Base-by-base conservation (phyloP, 805 yeast genomes). In the Hanseniaspora nectarophila region DNA sequence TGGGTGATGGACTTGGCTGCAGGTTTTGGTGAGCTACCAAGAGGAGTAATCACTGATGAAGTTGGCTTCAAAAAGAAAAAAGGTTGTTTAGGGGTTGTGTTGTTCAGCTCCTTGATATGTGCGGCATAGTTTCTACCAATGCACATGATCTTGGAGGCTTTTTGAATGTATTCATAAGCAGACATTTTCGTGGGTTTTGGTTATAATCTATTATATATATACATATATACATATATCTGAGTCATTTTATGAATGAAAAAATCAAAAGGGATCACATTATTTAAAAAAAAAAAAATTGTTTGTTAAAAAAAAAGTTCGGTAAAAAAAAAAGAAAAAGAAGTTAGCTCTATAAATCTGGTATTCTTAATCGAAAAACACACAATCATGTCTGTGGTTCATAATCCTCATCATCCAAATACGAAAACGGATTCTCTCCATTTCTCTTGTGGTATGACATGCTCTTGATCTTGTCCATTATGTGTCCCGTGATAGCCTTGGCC, bases 51-150 rank as follows among this genome's bases (percentile, higher is more conserved):
- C 21, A 88, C 73, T 6, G 95, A 74, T 4, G 95, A 82, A 3
- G 84, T 71, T 10, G 99, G 98, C 67, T 92, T 92, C 57, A 89
- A 69, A 65, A 92, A 92, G 73, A 82, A 92, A 60, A 92, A 90
- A 3, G 99, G 99, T 62, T 81, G 85, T 33, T 73, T 70, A 2
- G 99, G 97, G 20, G 76, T 73, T 23, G 77, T 67, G 63, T 89
- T 92, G 72, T 85, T 83, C 54, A 92, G 72, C 66, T 92, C 99
- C 56, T 82, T 77, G 63, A 88, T 85, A 61, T 92, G 99, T 20
- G 95, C 97, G n/a, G 87, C 94, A 64, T 88, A 92, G 68, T 92
- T 92, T 60, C 98, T 82, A 43, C 98, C 99, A 58, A 92, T 90
- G 67, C 98, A 92, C 16, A 92, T 76, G 61, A 90, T 77, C 69